A percentile compares a stretch with the other conserved stretches of the same genome.
phyloP scores from a whole-genome alignment of 2,329 filamentous ascomycete genomes.

The Fulvia fulva region DNA sequence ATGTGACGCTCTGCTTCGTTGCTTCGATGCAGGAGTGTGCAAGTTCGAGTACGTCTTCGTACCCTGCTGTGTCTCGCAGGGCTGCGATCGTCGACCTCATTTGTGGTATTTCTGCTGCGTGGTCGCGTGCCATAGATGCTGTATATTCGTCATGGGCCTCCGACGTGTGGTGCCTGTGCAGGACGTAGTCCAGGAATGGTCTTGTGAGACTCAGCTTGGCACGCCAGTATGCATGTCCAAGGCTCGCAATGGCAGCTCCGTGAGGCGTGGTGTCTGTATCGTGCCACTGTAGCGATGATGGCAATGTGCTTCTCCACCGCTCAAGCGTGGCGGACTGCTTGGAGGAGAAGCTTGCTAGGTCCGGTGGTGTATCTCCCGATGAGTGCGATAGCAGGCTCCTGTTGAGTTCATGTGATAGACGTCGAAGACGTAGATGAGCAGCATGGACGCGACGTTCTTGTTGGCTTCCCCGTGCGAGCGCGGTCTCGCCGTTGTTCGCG shows the following conservation, averaged over 20 bases:
- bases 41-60: slow-evolving; percentile 18
- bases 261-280: slow-evolving; percentile 65
- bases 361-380: background rate
- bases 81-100: background rate
- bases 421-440: slow-evolving; percentile 54
- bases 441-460: slow-evolving; percentile 39
- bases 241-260: slow-evolving; percentile 74
- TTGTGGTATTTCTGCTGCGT: background rate
- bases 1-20: slow-evolving; percentile 74
- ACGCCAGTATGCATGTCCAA: slow-evolving; percentile 89
- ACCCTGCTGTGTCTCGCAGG: background rate
- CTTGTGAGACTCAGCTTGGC: slow-evolving; percentile 81
- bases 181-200: slow-evolving; percentile 61
- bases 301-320: slow-evolving; percentile 49
- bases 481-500: background rate
- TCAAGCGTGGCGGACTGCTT: slow-evolving; percentile 37
- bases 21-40: slow-evolving; percentile 58
- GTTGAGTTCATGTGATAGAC: background rate
- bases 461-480: slow-evolving; percentile 28
- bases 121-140: background rate
- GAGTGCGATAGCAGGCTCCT: background rate
- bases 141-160: background rate
- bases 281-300: slow-evolving; percentile 54
- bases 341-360: background rate
- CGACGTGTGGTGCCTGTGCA: no score